phyloP scores from a whole-genome alignment of 2,329 filamentous ascomycete genomes.

The Clonostachys chloroleuca region DNA sequence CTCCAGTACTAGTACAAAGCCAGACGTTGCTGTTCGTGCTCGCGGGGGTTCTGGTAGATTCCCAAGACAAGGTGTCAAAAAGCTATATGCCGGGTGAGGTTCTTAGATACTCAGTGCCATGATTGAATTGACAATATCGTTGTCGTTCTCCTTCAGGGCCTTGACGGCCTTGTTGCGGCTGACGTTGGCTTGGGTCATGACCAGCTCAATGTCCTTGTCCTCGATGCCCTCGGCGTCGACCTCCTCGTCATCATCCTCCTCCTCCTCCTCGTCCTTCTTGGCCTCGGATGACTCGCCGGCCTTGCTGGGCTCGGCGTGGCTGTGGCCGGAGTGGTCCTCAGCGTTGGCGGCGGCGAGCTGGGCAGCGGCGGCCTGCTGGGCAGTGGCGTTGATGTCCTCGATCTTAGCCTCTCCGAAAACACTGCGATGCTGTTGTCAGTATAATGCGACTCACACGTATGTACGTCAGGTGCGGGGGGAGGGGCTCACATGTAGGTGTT shows the following conservation, averaged over 20 bases:
- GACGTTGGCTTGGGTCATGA: constrained; percentile 96
- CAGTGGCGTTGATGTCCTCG: constrained; percentile 97
- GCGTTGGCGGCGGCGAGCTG: constrained; percentile 73
- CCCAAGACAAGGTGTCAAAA: too few species aligned
- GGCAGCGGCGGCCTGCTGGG: constrained; percentile 91
- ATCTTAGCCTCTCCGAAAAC: constrained; percentile 99
- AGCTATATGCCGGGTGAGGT: not conserved
- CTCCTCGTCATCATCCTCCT: constrained; percentile 92
- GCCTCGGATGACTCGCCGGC: constrained; percentile 57
- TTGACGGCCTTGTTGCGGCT: constrained; percentile 98
- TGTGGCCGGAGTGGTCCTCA: constrained; percentile 66
- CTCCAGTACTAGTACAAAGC: constrained; percentile 21
- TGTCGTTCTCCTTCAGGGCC: constrained; percentile 98
- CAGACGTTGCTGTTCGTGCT: constrained; percentile 8
- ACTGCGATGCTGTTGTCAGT: constrained; percentile 38
- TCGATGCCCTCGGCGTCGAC: constrained; percentile 92
- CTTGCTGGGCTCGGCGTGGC: constrained; percentile 65
- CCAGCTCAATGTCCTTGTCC: constrained; percentile 98
- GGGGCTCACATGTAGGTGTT: constrained; percentile 98
- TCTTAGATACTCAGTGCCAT: constrained; percentile 90
- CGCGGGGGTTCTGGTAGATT: too few species aligned
- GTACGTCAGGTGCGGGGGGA: not conserved
- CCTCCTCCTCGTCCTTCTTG: constrained; percentile 76
- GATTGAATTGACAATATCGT: constrained; percentile 99
- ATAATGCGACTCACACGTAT: not conserved